Evolutionary conservation across 2,329 filamentous ascomycete species (phyloP).

Genomic region (Pseudocercospora crystallina): DNA sequence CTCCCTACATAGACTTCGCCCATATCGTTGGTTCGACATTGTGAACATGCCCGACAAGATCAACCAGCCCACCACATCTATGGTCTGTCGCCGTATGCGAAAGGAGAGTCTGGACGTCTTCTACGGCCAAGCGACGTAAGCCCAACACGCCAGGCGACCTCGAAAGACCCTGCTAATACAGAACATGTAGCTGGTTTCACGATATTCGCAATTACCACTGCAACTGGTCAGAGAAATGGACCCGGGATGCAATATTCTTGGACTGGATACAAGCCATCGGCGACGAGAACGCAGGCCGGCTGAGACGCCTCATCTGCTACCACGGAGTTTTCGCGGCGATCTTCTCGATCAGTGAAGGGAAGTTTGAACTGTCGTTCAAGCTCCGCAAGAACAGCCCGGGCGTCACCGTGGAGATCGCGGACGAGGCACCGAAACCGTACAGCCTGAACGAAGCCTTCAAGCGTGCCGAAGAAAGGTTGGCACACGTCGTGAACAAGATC

Average conservation of each 20-base stretch:
- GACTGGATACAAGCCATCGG: constrained; percentile 25
- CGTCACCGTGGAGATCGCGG: not conserved
- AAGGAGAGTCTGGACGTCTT: constrained; percentile 24
- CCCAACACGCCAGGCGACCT: not conserved
- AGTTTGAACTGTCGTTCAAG: not conserved
- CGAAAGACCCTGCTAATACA: not conserved
- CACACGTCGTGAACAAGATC: not conserved
- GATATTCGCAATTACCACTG: constrained; percentile 20
- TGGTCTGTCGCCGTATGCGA: constrained; percentile 12
- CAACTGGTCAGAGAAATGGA: constrained; percentile 16
- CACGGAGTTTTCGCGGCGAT: constrained; percentile 17
- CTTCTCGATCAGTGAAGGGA: constrained; percentile 17
- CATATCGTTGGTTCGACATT: constrained; percentile 17
- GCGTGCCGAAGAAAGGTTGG: constrained; percentile 2
- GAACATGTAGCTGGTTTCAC: constrained; percentile 12
- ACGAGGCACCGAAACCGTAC: constrained; percentile 4
- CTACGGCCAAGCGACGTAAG: constrained; percentile 17
- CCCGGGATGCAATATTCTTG: constrained; percentile 19
- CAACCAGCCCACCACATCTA: constrained; percentile 15
- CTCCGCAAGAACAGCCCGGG: not conserved
- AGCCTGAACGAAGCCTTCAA: constrained; percentile 3
- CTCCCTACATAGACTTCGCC: not conserved
- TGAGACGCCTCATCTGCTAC: constrained; percentile 19
- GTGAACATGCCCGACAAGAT: constrained; percentile 9
- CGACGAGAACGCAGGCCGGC: constrained; percentile 21